A percentile compares a stretch with the other conserved stretches of the same genome.
These are phyloP conservation scores for Plasmodium ovale DNA, from an alignment of 169 alveolate species.

Conservation along the genomic window DNA sequence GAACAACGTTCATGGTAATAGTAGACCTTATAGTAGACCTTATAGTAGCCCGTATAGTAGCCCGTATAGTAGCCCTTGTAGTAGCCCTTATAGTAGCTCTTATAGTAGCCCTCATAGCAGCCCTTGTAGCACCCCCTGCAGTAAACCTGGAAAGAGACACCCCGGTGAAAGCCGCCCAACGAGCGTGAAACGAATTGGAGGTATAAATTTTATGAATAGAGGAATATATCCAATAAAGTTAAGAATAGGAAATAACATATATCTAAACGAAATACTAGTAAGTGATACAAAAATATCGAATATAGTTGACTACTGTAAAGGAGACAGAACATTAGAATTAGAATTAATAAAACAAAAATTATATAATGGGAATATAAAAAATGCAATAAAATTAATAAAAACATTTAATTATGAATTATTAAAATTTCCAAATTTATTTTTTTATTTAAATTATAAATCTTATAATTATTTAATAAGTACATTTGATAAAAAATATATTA, in stretches of 20 bases:
- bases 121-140: background rate
- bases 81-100: background rate
- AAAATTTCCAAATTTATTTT: conserved; percentile 56
- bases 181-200: background rate
- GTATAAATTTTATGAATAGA: conserved; percentile 30
- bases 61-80: background rate
- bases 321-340: conserved; percentile 54
- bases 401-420: conserved; percentile 54
- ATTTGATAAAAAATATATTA: conserved; percentile 59
- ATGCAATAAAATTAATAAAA: conserved; percentile 53
- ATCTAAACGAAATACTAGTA: conserved; percentile 31
- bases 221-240: conserved; percentile 31
- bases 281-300: conserved; percentile 18
- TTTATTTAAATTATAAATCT: conserved; percentile 55
- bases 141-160: background rate
- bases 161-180: too few relatives aligned
- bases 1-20: background rate
- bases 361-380: conserved; percentile 43
- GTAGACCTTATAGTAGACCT: background rate
- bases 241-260: conserved; percentile 9
- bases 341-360: conserved; percentile 52
- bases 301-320: conserved; percentile 25
- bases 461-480: conserved; percentile 49
- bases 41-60: background rate
- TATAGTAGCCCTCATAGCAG: background rate